These are phyloP conservation scores for Eutrema heterophyllum DNA, from an alignment of 345 rosid genomes.

Conservation along the genomic window DNA sequence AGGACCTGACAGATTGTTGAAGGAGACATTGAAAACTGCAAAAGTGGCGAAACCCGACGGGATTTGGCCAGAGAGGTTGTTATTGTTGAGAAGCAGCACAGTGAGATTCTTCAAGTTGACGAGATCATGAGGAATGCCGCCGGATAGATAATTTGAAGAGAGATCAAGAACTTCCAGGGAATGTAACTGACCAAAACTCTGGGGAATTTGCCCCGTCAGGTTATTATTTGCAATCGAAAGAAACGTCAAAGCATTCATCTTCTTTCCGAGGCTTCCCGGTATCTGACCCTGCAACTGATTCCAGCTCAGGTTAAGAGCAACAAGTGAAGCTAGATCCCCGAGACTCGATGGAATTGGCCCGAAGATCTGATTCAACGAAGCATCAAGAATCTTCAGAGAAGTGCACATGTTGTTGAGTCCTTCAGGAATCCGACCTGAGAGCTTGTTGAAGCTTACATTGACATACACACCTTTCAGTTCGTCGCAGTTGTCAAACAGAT, in stretches of 20 bases:
- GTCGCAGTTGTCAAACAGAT: slow-evolving; percentile 43
- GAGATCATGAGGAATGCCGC: slow-evolving; percentile 43
- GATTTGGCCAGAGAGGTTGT: slow-evolving; percentile 45
- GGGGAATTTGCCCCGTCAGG: slow-evolving; percentile 43
- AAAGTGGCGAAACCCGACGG: slow-evolving; percentile 40
- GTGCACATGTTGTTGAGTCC: slow-evolving; percentile 41
- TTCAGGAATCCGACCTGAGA: slow-evolving; percentile 50
- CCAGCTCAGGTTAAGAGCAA: slow-evolving; percentile 48
- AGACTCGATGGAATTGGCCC: slow-evolving; percentile 43
- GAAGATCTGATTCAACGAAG: slow-evolving; percentile 45
- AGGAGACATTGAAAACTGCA: slow-evolving; percentile 40
- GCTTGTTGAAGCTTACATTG: slow-evolving; percentile 46
- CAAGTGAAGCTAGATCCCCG: slow-evolving; percentile 38
- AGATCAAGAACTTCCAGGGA: slow-evolving; percentile 36
- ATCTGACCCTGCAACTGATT: slow-evolving; percentile 49
- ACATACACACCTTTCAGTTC: slow-evolving; percentile 36
- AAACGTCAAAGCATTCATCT: slow-evolving; percentile 38
- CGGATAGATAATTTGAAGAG: slow-evolving; percentile 34
- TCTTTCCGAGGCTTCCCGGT: slow-evolving; percentile 36
- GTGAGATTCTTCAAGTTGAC: slow-evolving; percentile 42
- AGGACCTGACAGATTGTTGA: slow-evolving; percentile 46
- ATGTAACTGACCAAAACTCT: slow-evolving; percentile 33
- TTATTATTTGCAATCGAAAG: slow-evolving; percentile 49
- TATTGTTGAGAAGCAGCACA: slow-evolving; percentile 42
- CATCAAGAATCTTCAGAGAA: slow-evolving; percentile 51